phyloP scores from a whole-genome alignment of 2,329 filamentous ascomycete species.

The Colletotrichum chlorophyti region DNA sequence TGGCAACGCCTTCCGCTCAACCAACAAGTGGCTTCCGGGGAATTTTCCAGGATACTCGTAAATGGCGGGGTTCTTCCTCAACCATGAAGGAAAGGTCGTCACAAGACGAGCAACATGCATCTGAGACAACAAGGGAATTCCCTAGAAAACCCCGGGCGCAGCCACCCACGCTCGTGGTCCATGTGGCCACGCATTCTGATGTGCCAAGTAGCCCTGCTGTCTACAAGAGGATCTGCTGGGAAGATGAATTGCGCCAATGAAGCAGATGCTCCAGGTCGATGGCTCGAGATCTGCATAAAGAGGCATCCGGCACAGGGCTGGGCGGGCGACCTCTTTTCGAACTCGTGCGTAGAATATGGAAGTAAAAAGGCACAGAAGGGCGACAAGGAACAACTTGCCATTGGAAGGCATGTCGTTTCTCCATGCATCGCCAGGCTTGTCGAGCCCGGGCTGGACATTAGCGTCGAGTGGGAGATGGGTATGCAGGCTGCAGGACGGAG shows the following conservation, averaged over 20 bases:
- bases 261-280: background rate
- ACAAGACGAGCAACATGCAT: conserved; percentile 15
- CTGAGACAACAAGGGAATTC: conserved; percentile 19
- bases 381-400: conserved; percentile 1
- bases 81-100: background rate
- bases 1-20: too few relatives aligned
- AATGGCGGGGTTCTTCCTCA: conserved; percentile 5
- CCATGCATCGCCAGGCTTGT: conserved; percentile 17
- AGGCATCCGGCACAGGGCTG: conserved; percentile 5
- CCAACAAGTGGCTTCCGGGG: background rate
- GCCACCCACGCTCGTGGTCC: conserved; percentile 4
- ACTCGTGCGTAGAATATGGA: background rate
- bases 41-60: background rate
- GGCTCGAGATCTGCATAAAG: background rate
- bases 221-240: conserved; percentile 1
- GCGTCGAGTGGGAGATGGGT: conserved; percentile 18
- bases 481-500: conserved; percentile 22
- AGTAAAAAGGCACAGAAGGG: background rate
- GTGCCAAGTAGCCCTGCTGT: conserved; percentile 9
- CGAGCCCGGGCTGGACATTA: conserved; percentile 12
- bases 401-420: conserved; percentile 9
- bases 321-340: background rate
- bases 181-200: conserved; percentile 3
- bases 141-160: background rate
- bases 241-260: conserved; percentile 5